phyloP scores from a whole-genome alignment of 306 rosid species.

The Chamaecrista fasciculata region DNA sequence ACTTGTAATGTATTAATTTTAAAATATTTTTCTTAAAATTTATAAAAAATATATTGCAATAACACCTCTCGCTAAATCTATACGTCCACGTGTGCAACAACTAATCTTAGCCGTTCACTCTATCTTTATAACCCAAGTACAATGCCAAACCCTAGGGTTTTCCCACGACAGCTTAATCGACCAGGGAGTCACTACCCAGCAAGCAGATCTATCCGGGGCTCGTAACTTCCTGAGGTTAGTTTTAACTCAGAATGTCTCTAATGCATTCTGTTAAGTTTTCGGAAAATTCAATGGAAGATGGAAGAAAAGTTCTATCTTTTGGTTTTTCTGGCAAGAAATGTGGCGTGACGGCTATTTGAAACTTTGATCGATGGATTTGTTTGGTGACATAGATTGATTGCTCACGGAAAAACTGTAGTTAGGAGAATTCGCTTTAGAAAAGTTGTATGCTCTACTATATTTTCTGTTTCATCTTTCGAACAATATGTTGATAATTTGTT shows the following conservation, averaged over 20 bases:
- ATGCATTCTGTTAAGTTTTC: background rate
- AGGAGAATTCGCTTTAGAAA: background rate
- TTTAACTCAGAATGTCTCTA: background rate
- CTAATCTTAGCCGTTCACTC: constrained; percentile 5
- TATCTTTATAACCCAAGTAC: background rate
- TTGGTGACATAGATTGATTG: background rate
- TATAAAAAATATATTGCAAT: too few species aligned
- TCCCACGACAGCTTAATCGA: background rate
- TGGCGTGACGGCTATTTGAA: background rate
- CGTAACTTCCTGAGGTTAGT: constrained; percentile 26
- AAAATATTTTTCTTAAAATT: too few species aligned
- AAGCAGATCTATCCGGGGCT: constrained; percentile 22
- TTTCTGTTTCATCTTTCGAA: too few species aligned
- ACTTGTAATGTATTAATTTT: too few species aligned
- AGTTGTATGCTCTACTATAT: background rate
- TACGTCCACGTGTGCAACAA: background rate
- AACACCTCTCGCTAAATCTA: background rate
- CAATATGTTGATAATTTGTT: background rate
- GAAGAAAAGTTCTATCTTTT: background rate
- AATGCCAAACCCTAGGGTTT: constrained; percentile 29
- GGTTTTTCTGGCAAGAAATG: background rate
- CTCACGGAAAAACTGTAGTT: background rate
- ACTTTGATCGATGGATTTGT: background rate
- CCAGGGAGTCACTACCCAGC: background rate
- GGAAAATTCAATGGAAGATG: background rate